A percentile compares a stretch with the other conserved stretches of the same genome.
These are phyloP conservation scores for Candida railenensis DNA, from an alignment of 805 yeast genomes.

Conservation along the genomic window DNA sequence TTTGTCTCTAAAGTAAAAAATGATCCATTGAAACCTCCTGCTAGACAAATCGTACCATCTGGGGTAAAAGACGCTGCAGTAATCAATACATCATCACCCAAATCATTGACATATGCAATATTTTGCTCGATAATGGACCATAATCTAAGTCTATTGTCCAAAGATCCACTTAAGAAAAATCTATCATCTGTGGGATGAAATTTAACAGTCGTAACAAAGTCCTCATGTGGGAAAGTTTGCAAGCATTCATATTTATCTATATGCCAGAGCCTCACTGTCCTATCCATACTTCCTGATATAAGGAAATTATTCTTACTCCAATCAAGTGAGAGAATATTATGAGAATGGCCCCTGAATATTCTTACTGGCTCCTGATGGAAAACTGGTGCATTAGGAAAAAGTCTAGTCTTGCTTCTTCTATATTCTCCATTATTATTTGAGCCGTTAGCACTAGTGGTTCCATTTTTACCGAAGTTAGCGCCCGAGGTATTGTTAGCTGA, in stretches of 20 bases:
- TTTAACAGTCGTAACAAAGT: conserved; percentile 74
- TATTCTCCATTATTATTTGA: not conserved
- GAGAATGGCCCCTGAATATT: conserved; percentile 63
- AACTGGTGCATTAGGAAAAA: conserved; percentile 64
- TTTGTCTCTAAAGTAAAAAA: conserved; percentile 60
- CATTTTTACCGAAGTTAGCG: not conserved
- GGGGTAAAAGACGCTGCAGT: conserved; percentile 78
- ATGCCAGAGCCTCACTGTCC: conserved; percentile 84
- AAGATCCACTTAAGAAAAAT: conserved; percentile 78
- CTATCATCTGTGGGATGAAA: conserved; percentile 88
- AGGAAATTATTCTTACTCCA: conserved; percentile 89
- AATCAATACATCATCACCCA: conserved; percentile 62
- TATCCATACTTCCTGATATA: conserved; percentile 80
- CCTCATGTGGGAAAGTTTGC: conserved; percentile 67
- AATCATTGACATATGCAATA: conserved; percentile 50
- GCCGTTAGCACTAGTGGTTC: not conserved
- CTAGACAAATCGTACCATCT: conserved; percentile 54
- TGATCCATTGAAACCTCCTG: conserved; percentile 80
- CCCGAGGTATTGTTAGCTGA: conserved; percentile 10
- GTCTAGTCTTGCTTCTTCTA: conserved; percentile 7
- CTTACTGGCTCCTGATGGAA: conserved; percentile 67
- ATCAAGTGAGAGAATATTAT: conserved; percentile 70
- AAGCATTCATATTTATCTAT: conserved; percentile 63
- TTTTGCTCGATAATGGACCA: conserved; percentile 81
- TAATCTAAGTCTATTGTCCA: conserved; percentile 72